Evolutionary conservation across 2,329 filamentous ascomycete genomes (phyloP).

Genomic region (Microascus cirrosus): DNA sequence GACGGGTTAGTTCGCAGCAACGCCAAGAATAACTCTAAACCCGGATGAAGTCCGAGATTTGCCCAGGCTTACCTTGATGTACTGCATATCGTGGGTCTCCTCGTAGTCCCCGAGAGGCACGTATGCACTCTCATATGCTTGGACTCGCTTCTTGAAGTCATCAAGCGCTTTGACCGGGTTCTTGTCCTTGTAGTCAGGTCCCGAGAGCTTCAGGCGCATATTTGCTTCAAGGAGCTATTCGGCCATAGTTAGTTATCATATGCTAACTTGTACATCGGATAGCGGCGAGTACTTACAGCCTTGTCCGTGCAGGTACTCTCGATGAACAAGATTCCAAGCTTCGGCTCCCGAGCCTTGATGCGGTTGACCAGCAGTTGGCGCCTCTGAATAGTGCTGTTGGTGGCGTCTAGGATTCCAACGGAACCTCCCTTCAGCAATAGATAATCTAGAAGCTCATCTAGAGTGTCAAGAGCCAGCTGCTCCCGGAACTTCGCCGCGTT

Average conservation of each 20-base stretch:
- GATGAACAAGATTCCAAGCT: conserved; percentile 85
- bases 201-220: conserved; percentile 92
- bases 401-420: conserved; percentile 92
- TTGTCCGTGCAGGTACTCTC: conserved; percentile 88
- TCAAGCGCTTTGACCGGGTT: conserved; percentile 74
- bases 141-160: conserved; percentile 89
- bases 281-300: conserved; percentile 29
- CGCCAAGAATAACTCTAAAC: not conserved
- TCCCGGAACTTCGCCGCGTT: conserved; percentile 75
- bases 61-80: conserved; percentile 56
- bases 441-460: conserved; percentile 88
- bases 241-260: not conserved
- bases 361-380: conserved; percentile 74
- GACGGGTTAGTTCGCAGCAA: not conserved
- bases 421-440: conserved; percentile 72
- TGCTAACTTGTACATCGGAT: not conserved
- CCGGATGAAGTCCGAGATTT: not conserved
- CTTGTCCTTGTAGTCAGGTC: conserved; percentile 91
- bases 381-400: conserved; percentile 85
- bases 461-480: conserved; percentile 81
- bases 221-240: conserved; percentile 75
- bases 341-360: conserved; percentile 72
- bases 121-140: conserved; percentile 89
- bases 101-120: conserved; percentile 84
- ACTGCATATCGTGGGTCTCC: conserved; percentile 82